Conservation (phyloP, 371 early-diverging fungal genomes). For the Phascolomyces articulosus region DNA sequence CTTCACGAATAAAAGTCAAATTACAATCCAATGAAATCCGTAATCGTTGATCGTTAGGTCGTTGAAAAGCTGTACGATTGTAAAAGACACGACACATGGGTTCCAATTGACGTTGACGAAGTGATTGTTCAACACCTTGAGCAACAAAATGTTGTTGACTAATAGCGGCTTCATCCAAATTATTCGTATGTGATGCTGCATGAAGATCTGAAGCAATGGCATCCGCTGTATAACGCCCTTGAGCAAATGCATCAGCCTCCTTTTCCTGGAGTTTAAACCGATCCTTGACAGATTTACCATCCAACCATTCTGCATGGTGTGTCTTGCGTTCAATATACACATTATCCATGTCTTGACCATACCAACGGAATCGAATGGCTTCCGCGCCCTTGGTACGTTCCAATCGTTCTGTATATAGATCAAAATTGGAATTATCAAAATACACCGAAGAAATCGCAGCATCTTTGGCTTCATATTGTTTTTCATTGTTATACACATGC, state of each 20-base stretch:
- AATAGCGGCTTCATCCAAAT: slow-evolving; percentile 52
- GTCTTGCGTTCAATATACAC: slow-evolving; percentile 53
- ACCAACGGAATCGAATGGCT: slow-evolving; percentile 93
- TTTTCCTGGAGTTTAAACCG: slow-evolving; percentile 95
- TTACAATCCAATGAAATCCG: slow-evolving; percentile 98
- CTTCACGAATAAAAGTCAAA: slow-evolving; percentile 96
- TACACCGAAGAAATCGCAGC: slow-evolving; percentile 93
- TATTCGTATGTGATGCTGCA: neutral
- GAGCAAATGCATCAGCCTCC: slow-evolving; percentile 82
- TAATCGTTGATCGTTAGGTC: slow-evolving; percentile 97
- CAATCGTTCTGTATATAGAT: slow-evolving; percentile 86
- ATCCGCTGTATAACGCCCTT: slow-evolving; percentile 82
- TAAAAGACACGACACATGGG: slow-evolving; percentile 96
- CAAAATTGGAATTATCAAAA: slow-evolving; percentile 89
- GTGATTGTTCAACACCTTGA: slow-evolving; percentile 78
- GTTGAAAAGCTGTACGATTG: slow-evolving; percentile 99
- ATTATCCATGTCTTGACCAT: slow-evolving; percentile 42
- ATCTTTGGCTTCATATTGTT: slow-evolving; percentile 37
- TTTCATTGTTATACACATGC: slow-evolving; percentile 74
- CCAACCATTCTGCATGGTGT: slow-evolving; percentile 90
- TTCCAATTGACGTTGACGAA: slow-evolving; percentile 71
- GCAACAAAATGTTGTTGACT: slow-evolving; percentile 77
- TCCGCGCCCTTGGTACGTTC: slow-evolving; percentile 88
- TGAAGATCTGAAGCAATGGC: slow-evolving; percentile 75
- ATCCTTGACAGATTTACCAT: slow-evolving; percentile 96